Evolutionary conservation across 257 asterid genomes (phyloP), one percentile per base, ranked within the genome.

Genomic region (Anisodus tanguticus): DNA sequence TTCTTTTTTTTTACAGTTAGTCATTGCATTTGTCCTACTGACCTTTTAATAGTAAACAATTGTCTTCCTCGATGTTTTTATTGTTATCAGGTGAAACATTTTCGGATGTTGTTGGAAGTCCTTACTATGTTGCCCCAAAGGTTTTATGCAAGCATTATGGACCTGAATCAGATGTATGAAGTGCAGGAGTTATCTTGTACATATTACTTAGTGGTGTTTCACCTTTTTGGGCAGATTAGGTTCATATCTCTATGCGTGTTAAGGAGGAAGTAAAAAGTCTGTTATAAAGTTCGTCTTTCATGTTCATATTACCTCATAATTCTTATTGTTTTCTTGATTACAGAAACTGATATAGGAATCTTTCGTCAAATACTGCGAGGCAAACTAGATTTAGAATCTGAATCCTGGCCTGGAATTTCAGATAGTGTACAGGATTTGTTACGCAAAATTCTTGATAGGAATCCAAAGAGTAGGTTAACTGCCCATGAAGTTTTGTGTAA

Each of bases 301-400:
- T 53, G 16, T 9, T 13, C 64, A 53, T 53, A 4, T 8, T 4
- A 31, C 31, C 9, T 77, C 31, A 53, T 77, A 16, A 74, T 51
- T 82, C 55, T 70, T 84, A 83, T 63, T 81, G 64, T 74, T 85
- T 26, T 59, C 82, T 53, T 89, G 82, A 70, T 85, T 90, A 83
- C 93, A 95, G 98, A 95, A 90, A 93, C 98, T 83, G 98, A 95
- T 92, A 94, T 91, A 97, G 98, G 98, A 83, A 94, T 94, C 87
- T n/a, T n/a, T n/a, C n/a, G n/a, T n/a, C n/a, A n/a, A n/a, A n/a
- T n/a, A n/a, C n/a, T n/a, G n/a, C n/a, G n/a, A n/a, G n/a, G 90
- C 64, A 93, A 93, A 72, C 85, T 95, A 84, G 98, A 95, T 90
- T 94, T 95, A 82, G 96, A 88, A 67, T 91, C 98, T 3, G 98